Conservation (phyloP, 2,329 filamentous ascomycete genomes). For the Fulvia fulva region DNA sequence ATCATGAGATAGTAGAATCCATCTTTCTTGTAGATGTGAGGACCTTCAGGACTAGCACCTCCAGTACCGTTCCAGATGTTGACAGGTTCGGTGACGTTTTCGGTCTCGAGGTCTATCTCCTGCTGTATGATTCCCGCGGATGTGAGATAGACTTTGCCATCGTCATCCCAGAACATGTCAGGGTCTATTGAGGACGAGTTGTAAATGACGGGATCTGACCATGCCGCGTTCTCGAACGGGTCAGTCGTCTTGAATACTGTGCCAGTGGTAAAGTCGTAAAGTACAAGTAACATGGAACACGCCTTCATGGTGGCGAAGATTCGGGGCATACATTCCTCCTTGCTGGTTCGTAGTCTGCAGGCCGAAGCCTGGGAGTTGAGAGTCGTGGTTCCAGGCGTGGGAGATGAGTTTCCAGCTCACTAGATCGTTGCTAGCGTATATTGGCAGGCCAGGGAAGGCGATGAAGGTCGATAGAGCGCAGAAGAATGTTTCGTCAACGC, state of each 20-base stretch:
- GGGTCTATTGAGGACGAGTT: slow-evolving; percentile 28
- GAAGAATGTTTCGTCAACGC: slow-evolving; percentile 43
- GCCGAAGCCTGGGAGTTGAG: slow-evolving; percentile 37
- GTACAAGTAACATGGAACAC: slow-evolving; percentile 36
- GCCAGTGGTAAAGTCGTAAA: slow-evolving; percentile 30
- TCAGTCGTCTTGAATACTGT: slow-evolving; percentile 44
- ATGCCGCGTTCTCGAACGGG: slow-evolving; percentile 42
- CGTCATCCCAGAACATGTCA: slow-evolving; percentile 50
- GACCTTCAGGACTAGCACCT: slow-evolving; percentile 33
- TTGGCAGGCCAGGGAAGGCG: slow-evolving; percentile 44
- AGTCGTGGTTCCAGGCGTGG: slow-evolving; percentile 35
- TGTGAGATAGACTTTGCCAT: slow-evolving; percentile 51
- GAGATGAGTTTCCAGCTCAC: slow-evolving; percentile 39
- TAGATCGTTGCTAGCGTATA: slow-evolving; percentile 45
- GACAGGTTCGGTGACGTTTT: slow-evolving; percentile 20
- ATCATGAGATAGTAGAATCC: slow-evolving; percentile 37
- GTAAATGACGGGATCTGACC: slow-evolving; percentile 49
- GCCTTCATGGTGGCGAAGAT: slow-evolving; percentile 39
- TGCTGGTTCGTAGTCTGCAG: slow-evolving; percentile 31
- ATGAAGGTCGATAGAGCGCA: slow-evolving; percentile 46
- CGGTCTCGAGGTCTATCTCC: slow-evolving; percentile 35
- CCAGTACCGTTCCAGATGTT: slow-evolving; percentile 38
- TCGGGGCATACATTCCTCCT: slow-evolving; percentile 42
- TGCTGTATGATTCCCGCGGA: slow-evolving; percentile 32
- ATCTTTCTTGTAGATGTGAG: slow-evolving; percentile 39